These are phyloP conservation scores for Quercus suber DNA, from an alignment of 306 rosid species.

Conservation along the genomic window DNA sequence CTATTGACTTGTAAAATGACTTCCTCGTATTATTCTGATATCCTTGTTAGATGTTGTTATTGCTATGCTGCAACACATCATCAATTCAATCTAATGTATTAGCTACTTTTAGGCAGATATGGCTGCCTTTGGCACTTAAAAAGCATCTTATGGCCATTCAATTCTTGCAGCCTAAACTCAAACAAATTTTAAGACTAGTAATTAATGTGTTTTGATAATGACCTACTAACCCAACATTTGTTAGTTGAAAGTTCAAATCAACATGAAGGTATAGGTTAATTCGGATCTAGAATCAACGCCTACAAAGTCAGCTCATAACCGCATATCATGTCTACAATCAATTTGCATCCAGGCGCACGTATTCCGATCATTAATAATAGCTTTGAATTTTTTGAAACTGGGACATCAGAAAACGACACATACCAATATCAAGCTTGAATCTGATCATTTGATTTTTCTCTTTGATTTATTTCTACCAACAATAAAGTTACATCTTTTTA, in stretches of 20 bases:
- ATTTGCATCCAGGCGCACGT: not conserved
- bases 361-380: constrained; percentile 10
- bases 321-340: constrained; percentile 9
- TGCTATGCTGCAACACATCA: not conserved
- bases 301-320: constrained; percentile 4
- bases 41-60: not conserved
- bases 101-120: not conserved
- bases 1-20: not conserved
- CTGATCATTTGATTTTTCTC: constrained; percentile 4
- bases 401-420: not conserved
- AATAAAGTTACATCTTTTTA: not conserved
- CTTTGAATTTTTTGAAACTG: constrained; percentile 1
- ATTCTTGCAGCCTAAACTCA: not conserved
- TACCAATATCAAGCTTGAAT: constrained; percentile 5
- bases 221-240: not conserved
- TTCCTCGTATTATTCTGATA: not conserved
- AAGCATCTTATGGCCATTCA: not conserved
- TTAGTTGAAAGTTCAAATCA: not conserved
- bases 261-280: constrained; percentile 12
- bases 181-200: not conserved
- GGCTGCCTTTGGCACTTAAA: not conserved
- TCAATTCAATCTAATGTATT: not conserved
- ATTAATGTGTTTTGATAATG: not conserved
- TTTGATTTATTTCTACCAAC: constrained; percentile 1
- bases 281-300: constrained; percentile 14